Percentiles rank a stretch among this genome's conserved stretches.
Evolutionary conservation across 2,329 filamentous ascomycete species (phyloP).

Genomic region (Epichloe elymi): DNA sequence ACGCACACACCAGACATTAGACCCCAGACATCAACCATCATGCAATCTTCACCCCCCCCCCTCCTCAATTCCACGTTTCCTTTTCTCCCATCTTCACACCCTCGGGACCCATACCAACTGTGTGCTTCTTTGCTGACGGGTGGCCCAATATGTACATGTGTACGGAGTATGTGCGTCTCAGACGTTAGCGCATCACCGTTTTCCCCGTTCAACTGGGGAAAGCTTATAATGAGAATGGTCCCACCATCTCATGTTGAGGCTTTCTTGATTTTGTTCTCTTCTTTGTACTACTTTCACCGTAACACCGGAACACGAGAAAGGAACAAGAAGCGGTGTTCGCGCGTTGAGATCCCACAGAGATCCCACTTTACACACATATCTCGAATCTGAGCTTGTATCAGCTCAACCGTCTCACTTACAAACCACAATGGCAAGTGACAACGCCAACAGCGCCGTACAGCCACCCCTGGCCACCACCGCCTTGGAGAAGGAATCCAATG

Average conservation of each 20-base stretch:
- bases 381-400: neutral
- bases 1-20: too few relatives aligned
- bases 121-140: too few relatives aligned
- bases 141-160: neutral
- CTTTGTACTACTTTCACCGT: too few relatives aligned
- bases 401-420: neutral
- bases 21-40: too few relatives aligned
- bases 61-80: neutral
- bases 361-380: neutral
- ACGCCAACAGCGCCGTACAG: conserved; percentile 1
- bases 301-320: too few relatives aligned
- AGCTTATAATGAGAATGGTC: conserved; percentile 1
- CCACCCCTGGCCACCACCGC: neutral
- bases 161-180: neutral
- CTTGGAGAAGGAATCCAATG: conserved; percentile 10
- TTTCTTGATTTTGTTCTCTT: too few relatives aligned
- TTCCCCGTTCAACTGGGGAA: neutral
- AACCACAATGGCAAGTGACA: conserved; percentile 6
- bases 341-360: neutral
- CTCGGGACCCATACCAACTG: too few relatives aligned
- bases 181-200: neutral
- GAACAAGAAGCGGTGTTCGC: too few relatives aligned
- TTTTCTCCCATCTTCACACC: neutral
- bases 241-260: too few relatives aligned
- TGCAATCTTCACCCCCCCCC: too few relatives aligned